Conservation (phyloP, 106 monocot species). For the Amphibolis antarctica region DNA sequence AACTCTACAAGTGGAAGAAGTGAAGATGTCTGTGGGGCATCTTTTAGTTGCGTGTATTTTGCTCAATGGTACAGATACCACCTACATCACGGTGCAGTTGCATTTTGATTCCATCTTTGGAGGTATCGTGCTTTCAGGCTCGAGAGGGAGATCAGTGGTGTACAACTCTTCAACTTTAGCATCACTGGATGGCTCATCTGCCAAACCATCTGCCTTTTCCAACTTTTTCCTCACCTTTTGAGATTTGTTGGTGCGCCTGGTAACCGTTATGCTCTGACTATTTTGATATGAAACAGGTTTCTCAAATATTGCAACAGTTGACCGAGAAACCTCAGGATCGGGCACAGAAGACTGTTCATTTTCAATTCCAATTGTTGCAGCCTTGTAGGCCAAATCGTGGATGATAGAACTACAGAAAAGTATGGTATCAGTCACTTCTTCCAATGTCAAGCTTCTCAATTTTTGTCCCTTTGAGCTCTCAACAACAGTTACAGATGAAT, state of each 20-base stretch:
- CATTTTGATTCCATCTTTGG: slow-evolving; percentile 76
- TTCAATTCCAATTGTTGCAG: slow-evolving; percentile 58
- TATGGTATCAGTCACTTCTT: slow-evolving; percentile 80
- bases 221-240: slow-evolving; percentile 24
- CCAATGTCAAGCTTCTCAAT: slow-evolving; percentile 52
- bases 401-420: slow-evolving; percentile 86
- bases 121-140: slow-evolving; percentile 36
- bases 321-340: slow-evolving; percentile 13
- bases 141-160: slow-evolving; percentile 14
- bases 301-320: slow-evolving; percentile 20
- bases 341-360: slow-evolving; percentile 21
- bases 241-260: slow-evolving; percentile 19
- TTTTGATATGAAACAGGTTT: slow-evolving; percentile 23
- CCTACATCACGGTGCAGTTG: slow-evolving; percentile 92
- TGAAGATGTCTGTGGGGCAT: too few species aligned
- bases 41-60: too few species aligned
- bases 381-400: slow-evolving; percentile 77
- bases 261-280: slow-evolving; percentile 10
- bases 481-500: slow-evolving; percentile 26
- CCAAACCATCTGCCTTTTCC: slow-evolving; percentile 18
- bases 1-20: slow-evolving; percentile 8
- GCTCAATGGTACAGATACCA: too few species aligned
- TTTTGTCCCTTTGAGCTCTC: slow-evolving; percentile 36
- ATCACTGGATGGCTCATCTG: slow-evolving; percentile 12
- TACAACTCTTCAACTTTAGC: slow-evolving; percentile 14